Base-by-base conservation (phyloP, 768 basidiomycete genomes). In the Mycena vulgaris region DNA sequence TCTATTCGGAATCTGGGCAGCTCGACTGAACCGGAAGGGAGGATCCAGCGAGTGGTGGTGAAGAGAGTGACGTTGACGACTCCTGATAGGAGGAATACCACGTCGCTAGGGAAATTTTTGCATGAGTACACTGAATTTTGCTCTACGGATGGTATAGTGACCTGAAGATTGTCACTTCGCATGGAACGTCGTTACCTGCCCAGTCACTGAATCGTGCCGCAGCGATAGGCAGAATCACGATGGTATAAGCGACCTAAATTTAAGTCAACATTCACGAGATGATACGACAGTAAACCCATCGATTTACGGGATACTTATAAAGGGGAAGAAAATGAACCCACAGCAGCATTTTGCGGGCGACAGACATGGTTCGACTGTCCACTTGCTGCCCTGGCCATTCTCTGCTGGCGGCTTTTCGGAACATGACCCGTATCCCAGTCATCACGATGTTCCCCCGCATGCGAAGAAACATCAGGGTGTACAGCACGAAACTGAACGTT, bases 311-410 rank as follows among this genome's bases (percentile, higher is more conserved):
- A 70, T 81, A 80, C 59, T 80, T 82, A 40, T 59, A 48, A 27
- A 60, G 37, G 35, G 56, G 30, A 27, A 62, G 45, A 55, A 47
- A 35, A 37, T 60, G 8, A 73, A 62, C 80, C 75, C 76, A 89
- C 86, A 87, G 71, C 10, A 89, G 77, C 87, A 90, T 88, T 58
- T 86, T 84, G 67, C 81, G 85, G 4, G 86, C 87, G 48, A 81
- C 78, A 51, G 66, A 64, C 69, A 77, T 72, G 17, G 78, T 75
- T 71, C 80, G 70, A 55, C 78, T 77, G 59, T 78, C 77, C 33
- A 78, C 56, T 66, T 60, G 60, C 63, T 74, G 75, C 40, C 71
- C 76, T 47, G 74, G 66, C 37, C 76, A 74, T 31, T 47, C 49
- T 16, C 45, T 62, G 35, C 62, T 53, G 62, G 45, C 75, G 31